Evolutionary conservation across 139 green algal genomes (phyloP).

Genomic region (Picochlorum costavermella): DNA sequence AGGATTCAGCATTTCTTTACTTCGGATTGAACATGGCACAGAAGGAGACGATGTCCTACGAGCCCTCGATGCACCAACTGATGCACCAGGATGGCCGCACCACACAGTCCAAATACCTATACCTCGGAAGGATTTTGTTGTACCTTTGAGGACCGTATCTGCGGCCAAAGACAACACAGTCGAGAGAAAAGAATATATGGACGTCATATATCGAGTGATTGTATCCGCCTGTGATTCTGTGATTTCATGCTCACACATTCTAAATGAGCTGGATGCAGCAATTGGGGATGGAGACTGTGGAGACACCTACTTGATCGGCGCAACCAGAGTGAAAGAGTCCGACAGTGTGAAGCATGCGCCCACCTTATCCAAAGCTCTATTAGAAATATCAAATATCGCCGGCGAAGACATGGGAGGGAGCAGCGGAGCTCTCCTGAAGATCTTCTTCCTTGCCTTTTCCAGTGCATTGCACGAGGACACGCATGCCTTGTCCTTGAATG

Average conservation of each 20-base stretch:
- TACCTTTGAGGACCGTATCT: too few relatives aligned
- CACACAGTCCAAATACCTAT: constrained; percentile 6
- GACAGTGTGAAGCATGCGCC: constrained; percentile 20
- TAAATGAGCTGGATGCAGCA: constrained; percentile 53
- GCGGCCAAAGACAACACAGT: not conserved
- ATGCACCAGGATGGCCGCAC: constrained; percentile 7
- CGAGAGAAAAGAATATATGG: not conserved
- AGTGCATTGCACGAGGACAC: not conserved
- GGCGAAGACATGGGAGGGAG: constrained; percentile 53
- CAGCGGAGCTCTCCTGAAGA: constrained; percentile 45
- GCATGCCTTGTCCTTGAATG: not conserved
- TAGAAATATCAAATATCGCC: constrained; percentile 28
- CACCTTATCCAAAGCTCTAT: constrained; percentile 8
- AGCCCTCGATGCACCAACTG: constrained; percentile 47
- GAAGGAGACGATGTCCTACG: not conserved
- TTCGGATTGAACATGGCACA: constrained; percentile 9
- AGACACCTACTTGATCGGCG: constrained; percentile 48
- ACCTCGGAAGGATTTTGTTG: constrained; percentile 4
- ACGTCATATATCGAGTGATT: too few relatives aligned
- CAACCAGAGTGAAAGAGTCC: constrained; percentile 31
- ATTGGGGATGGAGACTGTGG: constrained; percentile 84
- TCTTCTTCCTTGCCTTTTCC: constrained; percentile 39
- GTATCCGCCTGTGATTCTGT: constrained; percentile 21
- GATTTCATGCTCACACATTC: constrained; percentile 29
- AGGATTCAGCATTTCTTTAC: constrained; percentile 38